Percentiles rank a stretch among this genome's conserved stretches.
phyloP scores from a whole-genome alignment of 805 yeast genomes.

The Ogataea glucozyma region DNA sequence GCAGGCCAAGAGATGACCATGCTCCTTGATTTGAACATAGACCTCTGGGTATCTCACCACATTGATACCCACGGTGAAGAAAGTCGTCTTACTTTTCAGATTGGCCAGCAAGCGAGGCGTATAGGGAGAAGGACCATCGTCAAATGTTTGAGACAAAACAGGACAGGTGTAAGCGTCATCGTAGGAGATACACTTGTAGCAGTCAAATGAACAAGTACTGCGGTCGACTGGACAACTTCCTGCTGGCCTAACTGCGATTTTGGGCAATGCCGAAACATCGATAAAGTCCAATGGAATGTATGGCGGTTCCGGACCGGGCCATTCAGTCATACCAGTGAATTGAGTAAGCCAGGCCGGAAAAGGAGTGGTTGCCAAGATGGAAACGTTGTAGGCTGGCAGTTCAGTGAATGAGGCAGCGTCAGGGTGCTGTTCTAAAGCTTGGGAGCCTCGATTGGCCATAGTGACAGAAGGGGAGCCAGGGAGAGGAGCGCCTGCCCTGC shows the following conservation, averaged over 20 bases:
- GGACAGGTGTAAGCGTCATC: conserved; percentile 82
- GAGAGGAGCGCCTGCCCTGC: no score
- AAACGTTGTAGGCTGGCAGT: conserved; percentile 24
- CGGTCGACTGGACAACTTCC: conserved; percentile 60
- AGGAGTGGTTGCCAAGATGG: conserved; percentile 29
- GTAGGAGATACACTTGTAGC: conserved; percentile 70
- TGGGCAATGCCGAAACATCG: conserved; percentile 54
- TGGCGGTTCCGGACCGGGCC: conserved; percentile 92
- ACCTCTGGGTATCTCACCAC: conserved; percentile 76
- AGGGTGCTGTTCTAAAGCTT: no score
- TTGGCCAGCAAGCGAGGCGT: conserved; percentile 60
- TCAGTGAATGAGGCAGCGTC: conserved; percentile 13
- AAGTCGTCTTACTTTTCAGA: conserved; percentile 63
- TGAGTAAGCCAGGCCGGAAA: conserved; percentile 80
- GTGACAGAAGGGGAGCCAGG: no score
- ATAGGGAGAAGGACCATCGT: conserved; percentile 86
- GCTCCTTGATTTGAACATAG: conserved; percentile 52
- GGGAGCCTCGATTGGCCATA: no score
- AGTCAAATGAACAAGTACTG: conserved; percentile 78
- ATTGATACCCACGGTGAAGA: conserved; percentile 83
- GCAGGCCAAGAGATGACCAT: conserved; percentile 80
- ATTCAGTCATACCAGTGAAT: conserved; percentile 67
- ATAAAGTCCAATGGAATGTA: conserved; percentile 79
- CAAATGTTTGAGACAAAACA: conserved; percentile 81
- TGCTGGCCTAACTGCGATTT: conserved; percentile 47